These are phyloP conservation scores for Sarocladiaceae sp. DNA, from an alignment of 2,329 filamentous ascomycete genomes.

Conservation along the genomic window DNA sequence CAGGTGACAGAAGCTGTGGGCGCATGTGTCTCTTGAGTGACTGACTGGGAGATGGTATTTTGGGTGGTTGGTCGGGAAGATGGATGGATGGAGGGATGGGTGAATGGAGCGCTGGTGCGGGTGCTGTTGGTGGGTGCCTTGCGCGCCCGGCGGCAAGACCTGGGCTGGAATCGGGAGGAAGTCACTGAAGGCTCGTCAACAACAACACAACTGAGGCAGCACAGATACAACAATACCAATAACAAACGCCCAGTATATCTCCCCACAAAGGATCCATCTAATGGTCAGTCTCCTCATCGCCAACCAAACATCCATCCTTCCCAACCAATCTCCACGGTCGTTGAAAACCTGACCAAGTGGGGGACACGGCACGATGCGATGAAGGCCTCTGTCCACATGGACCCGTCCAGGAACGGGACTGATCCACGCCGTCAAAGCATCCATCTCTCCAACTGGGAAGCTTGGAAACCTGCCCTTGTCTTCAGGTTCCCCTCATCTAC, in stretches of 20 bases:
- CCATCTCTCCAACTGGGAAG: neutral
- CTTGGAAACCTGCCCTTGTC: neutral
- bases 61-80: neutral
- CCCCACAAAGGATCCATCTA: neutral
- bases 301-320: neutral
- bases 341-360: neutral
- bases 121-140: neutral
- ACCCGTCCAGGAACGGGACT: slow-evolving; percentile 5
- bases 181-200: no score
- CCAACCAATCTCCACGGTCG: neutral
- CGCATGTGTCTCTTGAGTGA: neutral
- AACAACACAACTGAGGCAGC: neutral
- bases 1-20: neutral
- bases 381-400: slow-evolving; percentile 7
- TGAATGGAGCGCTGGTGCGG: no score
- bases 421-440: slow-evolving; percentile 4
- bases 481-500: neutral
- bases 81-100: no score
- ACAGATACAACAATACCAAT: no score
- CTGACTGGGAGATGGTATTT: neutral
- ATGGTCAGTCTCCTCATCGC: neutral
- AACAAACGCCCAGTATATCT: neutral
- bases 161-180: no score
- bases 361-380: slow-evolving; percentile 9
- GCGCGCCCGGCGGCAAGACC: no score